A percentile compares a stretch with the other conserved stretches of the same genome.
Conservation (phyloP, 2,329 filamentous ascomycete species). For the Diaporthe amygdali region DNA sequence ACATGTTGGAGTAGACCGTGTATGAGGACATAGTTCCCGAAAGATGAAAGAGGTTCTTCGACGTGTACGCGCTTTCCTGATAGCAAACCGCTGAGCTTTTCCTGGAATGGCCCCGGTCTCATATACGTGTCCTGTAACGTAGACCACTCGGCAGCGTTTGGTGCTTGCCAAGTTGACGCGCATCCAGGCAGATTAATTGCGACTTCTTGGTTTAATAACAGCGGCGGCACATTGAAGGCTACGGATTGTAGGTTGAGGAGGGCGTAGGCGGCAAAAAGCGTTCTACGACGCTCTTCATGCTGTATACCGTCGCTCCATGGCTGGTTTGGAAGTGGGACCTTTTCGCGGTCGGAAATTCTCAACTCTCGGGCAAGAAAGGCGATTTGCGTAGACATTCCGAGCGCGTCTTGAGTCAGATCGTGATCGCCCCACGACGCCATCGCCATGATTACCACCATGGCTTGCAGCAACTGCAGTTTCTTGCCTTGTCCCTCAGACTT, state of each 20-base stretch:
- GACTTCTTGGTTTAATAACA: constrained; percentile 60
- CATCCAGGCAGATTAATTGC: constrained; percentile 59
- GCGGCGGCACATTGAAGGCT: constrained; percentile 65
- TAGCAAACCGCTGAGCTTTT: neutral
- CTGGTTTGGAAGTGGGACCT: neutral
- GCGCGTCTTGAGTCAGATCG: constrained; percentile 59
- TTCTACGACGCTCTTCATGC: constrained; percentile 46
- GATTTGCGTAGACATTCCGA: constrained; percentile 55
- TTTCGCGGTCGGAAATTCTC: neutral
- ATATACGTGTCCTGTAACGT: constrained; percentile 25
- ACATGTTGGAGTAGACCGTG: neutral
- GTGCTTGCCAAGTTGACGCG: constrained; percentile 60
- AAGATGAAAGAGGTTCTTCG: neutral
- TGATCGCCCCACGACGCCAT: constrained; percentile 66
- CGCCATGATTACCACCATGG: constrained; percentile 58
- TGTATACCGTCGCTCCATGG: neutral
- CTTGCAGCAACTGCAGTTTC: constrained; percentile 51
- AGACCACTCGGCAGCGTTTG: constrained; percentile 54
- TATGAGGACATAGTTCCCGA: neutral
- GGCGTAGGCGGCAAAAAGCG: constrained; percentile 53
- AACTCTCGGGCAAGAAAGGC: neutral
- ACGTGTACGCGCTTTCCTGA: neutral
- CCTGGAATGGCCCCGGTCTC: neutral
- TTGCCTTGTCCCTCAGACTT: constrained; percentile 6
- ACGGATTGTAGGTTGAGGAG: constrained; percentile 65